These are phyloP conservation scores for Zygotorulaspora florentina DNA, from an alignment of 805 yeast species.

Conservation along the genomic window DNA sequence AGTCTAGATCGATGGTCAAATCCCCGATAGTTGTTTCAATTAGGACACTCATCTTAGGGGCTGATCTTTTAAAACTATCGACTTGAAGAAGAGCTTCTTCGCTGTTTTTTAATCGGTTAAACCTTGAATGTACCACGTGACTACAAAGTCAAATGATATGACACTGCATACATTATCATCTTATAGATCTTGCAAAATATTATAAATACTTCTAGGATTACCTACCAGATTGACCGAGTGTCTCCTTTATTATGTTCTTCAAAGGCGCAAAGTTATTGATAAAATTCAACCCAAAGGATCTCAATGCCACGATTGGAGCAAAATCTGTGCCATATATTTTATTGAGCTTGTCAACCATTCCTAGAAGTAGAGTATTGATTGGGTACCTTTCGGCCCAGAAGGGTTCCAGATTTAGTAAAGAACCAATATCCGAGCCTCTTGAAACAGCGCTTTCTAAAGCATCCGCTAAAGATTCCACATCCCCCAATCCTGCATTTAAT, in stretches of 20 bases:
- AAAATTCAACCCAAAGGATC: constrained; percentile 72
- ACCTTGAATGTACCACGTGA: too few species aligned
- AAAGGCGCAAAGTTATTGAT: constrained; percentile 60
- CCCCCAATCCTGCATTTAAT: constrained; percentile 94
- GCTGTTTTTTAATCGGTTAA: too few species aligned
- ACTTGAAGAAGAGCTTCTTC: not conserved
- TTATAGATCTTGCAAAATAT: not conserved
- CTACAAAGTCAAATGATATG: not conserved
- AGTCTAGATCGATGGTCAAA: constrained; percentile 47
- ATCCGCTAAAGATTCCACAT: constrained; percentile 64
- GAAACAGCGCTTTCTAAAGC: constrained; percentile 66
- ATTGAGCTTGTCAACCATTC: constrained; percentile 88
- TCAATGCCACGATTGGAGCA: constrained; percentile 65
- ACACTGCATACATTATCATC: not conserved
- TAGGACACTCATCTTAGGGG: constrained; percentile 37
- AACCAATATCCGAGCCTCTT: constrained; percentile 87
- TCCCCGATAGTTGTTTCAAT: constrained; percentile 43
- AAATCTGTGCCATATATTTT: constrained; percentile 75
- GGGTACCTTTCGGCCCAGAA: constrained; percentile 83
- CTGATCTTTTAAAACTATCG: not conserved
- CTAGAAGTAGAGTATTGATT: constrained; percentile 71
- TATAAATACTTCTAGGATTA: constrained; percentile 9
- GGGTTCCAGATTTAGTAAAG: constrained; percentile 73
- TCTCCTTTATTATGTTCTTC: constrained; percentile 65
- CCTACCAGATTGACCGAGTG: constrained; percentile 40